Conservation (phyloP, 345 rosid genomes). For the Euphorbia pulcherrima region DNA sequence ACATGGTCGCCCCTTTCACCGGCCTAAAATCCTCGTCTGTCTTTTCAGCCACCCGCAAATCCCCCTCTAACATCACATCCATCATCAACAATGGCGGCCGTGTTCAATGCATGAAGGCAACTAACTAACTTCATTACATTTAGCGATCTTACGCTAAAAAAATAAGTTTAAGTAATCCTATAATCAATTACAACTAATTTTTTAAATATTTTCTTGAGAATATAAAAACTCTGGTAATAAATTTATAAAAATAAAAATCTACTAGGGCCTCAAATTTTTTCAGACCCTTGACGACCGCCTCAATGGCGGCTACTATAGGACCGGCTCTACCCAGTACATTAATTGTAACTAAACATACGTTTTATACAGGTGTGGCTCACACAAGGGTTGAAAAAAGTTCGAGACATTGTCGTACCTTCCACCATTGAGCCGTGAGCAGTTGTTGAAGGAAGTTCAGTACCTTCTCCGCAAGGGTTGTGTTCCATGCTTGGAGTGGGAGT, state of each 20-base stretch:
- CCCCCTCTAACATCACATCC: conserved; percentile 6
- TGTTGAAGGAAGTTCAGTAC: conserved; percentile 38
- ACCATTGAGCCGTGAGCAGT: conserved; percentile 22
- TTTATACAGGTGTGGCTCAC: conserved; percentile 32
- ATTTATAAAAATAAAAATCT: no score
- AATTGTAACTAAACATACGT: no score
- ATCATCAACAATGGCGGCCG: conserved; percentile 14
- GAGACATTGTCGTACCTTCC: conserved; percentile 55
- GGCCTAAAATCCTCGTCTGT: conserved; percentile 12
- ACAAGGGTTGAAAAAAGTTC: conserved; percentile 20
- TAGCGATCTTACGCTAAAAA: no score
- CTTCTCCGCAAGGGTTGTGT: conserved; percentile 54
- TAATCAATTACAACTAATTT: no score
- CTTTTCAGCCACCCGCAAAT: neutral
- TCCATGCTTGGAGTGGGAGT: conserved; percentile 69
- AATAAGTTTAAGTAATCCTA: no score
- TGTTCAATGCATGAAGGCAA: conserved; percentile 14
- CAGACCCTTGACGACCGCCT: no score
- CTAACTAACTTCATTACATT: no score
- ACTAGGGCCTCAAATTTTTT: no score
- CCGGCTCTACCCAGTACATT: no score
- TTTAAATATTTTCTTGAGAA: no score
- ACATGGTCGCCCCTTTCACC: conserved; percentile 15
- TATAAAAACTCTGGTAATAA: no score
- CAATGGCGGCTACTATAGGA: no score